Evolutionary conservation across 2,329 filamentous ascomycete species (phyloP).

Genomic region (Exophiala sideris): DNA sequence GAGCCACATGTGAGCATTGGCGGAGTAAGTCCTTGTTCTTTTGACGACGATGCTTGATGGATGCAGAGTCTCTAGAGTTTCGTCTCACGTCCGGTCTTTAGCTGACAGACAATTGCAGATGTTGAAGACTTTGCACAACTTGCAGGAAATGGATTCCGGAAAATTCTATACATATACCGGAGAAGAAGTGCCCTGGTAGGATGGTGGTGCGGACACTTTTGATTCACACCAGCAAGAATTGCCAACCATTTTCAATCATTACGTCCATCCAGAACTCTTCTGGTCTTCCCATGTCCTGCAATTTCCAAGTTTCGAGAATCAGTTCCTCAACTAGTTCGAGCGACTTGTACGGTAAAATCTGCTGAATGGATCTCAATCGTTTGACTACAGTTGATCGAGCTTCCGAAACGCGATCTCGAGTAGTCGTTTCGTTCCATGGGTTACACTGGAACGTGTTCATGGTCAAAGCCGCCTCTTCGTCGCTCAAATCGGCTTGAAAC

Average conservation of each 20-base stretch:
- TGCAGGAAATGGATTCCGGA: slow-evolving; percentile 32
- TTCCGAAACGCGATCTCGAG: background rate
- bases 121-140: slow-evolving; percentile 35
- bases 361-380: slow-evolving; percentile 1
- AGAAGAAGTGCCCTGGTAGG: slow-evolving; percentile 25
- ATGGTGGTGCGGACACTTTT: no score
- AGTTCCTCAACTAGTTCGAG: slow-evolving; percentile 10
- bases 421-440: background rate
- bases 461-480: background rate
- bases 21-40: slow-evolving; percentile 9
- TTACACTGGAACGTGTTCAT: background rate
- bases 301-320: slow-evolving; percentile 5
- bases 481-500: no score
- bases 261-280: slow-evolving; percentile 12
- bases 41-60: background rate
- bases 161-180: slow-evolving; percentile 27
- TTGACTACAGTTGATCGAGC: background rate
- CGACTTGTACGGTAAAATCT: slow-evolving; percentile 12
- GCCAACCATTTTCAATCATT: slow-evolving; percentile 14
- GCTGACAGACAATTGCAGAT: slow-evolving; percentile 28
- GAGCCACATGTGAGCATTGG: slow-evolving; percentile 37
- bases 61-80: no score
- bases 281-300: background rate
- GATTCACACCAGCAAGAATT: slow-evolving; percentile 7
- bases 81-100: no score